Conservation (phyloP, 2,329 filamentous ascomycete species). For the Tolypocladium sp. region DNA sequence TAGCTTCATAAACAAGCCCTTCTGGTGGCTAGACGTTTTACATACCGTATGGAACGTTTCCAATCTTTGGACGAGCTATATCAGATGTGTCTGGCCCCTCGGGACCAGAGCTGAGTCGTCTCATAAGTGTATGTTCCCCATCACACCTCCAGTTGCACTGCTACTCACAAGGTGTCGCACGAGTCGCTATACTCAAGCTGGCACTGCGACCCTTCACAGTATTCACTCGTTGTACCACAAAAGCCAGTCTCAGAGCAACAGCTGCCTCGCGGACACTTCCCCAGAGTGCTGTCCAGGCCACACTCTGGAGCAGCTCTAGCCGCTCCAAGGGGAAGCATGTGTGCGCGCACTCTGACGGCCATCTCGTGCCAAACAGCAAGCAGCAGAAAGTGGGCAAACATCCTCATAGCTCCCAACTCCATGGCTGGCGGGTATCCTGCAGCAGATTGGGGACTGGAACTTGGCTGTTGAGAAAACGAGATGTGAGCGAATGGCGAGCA, state of each 20-base stretch:
- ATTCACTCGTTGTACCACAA: slow-evolving; percentile 25
- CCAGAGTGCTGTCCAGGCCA: not conserved
- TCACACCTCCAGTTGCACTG: not conserved
- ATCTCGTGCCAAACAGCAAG: not conserved
- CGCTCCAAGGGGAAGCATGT: not conserved
- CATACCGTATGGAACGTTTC: slow-evolving; percentile 27
- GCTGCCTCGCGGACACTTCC: slow-evolving; percentile 15
- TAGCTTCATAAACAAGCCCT: fast-evolving
- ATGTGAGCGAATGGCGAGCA: not conserved
- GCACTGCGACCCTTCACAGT: slow-evolving; percentile 27
- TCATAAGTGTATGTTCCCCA: not conserved
- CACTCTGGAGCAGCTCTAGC: not conserved
- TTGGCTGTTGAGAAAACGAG: not conserved
- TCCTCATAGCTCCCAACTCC: not conserved
- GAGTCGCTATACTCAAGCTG: slow-evolving; percentile 29
- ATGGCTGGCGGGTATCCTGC: not conserved
- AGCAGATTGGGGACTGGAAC: not conserved
- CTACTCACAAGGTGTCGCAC: slow-evolving; percentile 31
- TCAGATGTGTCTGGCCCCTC: slow-evolving; percentile 19
- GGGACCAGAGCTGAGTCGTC: slow-evolving; percentile 18
- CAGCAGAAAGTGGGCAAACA: not conserved
- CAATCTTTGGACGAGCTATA: slow-evolving; percentile 19
- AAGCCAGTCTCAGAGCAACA: slow-evolving; percentile 28
- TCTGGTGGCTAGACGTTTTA: not conserved
- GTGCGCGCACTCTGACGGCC: not conserved